phyloP scores from a whole-genome alignment of 345 rosid genomes.

The Lepidium sativum region DNA sequence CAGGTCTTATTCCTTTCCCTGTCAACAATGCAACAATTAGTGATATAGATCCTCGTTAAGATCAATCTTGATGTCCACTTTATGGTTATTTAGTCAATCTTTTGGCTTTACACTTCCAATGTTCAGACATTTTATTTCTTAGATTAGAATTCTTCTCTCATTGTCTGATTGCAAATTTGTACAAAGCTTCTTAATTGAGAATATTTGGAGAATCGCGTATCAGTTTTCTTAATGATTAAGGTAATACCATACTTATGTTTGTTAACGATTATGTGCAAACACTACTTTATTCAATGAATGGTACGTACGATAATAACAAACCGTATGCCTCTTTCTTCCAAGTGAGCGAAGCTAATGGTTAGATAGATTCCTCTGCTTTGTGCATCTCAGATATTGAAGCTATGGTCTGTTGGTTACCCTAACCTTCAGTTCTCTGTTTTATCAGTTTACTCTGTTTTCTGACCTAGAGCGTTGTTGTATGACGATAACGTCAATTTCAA shows the following conservation, averaged over 20 bases:
- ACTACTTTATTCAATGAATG: neutral
- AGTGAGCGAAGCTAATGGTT: neutral
- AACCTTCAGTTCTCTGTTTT: neutral
- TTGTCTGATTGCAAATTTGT: neutral
- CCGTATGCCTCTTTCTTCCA: neutral
- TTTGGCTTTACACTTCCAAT: neutral
- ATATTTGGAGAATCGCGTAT: neutral
- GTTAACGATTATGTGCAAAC: neutral
- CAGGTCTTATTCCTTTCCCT: neutral
- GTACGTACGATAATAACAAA: neutral
- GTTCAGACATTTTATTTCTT: neutral
- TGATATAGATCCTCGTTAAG: slow-evolving; percentile 10
- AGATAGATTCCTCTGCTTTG: neutral
- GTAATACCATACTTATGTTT: neutral
- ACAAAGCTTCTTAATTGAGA: neutral
- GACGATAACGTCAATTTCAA: too few species aligned
- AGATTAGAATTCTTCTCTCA: neutral
- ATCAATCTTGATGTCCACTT: neutral
- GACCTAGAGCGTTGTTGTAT: neutral
- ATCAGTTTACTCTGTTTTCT: neutral
- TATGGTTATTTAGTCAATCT: neutral
- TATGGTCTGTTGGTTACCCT: neutral
- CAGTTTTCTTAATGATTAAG: neutral
- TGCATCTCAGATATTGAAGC: neutral
- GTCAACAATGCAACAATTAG: neutral